These are phyloP conservation scores for Lophiotrema nucula DNA, from an alignment of 495 filamentous ascomycete species.

Conservation along the genomic window DNA sequence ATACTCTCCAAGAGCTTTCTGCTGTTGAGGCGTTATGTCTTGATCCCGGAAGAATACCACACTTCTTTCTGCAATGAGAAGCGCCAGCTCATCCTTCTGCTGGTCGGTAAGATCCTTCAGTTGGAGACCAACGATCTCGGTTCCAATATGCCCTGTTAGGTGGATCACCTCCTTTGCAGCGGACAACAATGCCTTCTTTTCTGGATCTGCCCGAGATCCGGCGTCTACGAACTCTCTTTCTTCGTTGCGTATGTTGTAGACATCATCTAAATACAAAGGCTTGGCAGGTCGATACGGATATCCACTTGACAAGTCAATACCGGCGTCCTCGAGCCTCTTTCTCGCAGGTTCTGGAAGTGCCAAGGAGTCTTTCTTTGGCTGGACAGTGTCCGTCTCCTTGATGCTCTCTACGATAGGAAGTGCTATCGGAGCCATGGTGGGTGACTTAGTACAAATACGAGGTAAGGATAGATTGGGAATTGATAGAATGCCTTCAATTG, in stretches of 20 bases:
- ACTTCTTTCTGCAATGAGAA: slow-evolving; percentile 69
- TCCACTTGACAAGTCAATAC: slow-evolving; percentile 61
- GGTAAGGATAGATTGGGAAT: no score
- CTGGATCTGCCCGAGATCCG: slow-evolving; percentile 63
- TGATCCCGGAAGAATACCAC: slow-evolving; percentile 77
- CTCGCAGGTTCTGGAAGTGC: slow-evolving; percentile 54
- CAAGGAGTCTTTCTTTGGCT: slow-evolving; percentile 62
- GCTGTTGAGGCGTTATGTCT: slow-evolving; percentile 66
- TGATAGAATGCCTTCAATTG: no score
- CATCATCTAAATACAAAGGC: slow-evolving; percentile 66
- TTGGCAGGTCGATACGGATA: slow-evolving; percentile 61
- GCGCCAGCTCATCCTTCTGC: slow-evolving; percentile 68
- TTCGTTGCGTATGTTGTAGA: slow-evolving; percentile 59
- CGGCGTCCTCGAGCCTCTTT: slow-evolving; percentile 60
- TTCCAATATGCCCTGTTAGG: slow-evolving; percentile 66
- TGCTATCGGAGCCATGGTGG: slow-evolving; percentile 40
- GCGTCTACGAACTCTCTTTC: slow-evolving; percentile 60
- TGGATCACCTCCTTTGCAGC: slow-evolving; percentile 66
- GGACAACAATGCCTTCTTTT: slow-evolving; percentile 62
- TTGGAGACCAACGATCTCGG: slow-evolving; percentile 68
- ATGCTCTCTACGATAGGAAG: slow-evolving; percentile 56
- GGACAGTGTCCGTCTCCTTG: slow-evolving; percentile 58
- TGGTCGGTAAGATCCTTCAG: slow-evolving; percentile 65
- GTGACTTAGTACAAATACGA: neutral
- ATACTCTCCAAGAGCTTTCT: slow-evolving; percentile 63